These are phyloP conservation scores for Ichthyophthirius multifiliis DNA, from an alignment of 169 alveolate genomes.

Conservation along the genomic window DNA sequence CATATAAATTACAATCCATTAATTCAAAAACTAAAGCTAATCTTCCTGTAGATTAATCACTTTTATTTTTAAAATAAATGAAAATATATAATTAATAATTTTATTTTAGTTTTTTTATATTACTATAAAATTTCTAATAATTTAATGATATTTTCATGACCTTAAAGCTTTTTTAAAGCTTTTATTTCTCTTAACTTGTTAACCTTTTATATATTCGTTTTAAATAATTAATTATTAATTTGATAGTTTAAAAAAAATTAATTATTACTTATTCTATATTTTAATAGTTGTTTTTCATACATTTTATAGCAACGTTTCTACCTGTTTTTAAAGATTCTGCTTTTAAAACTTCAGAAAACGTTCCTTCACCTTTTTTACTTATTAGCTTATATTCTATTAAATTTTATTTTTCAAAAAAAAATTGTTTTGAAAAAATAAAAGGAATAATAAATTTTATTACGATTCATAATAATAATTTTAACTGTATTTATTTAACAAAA, in stretches of 20 bases:
- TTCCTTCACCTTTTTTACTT: conserved; percentile 80
- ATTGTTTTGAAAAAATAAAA: no score
- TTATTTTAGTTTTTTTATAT: not conserved
- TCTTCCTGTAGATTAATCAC: conserved; percentile 73
- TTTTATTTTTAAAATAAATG: not conserved
- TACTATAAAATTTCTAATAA: conserved; percentile 64
- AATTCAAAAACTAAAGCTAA: conserved; percentile 79
- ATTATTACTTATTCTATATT: conserved; percentile 59
- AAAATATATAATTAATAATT: not conserved
- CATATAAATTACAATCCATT: conserved; percentile 83
- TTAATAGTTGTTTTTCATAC: conserved; percentile 72
- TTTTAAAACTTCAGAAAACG: conserved; percentile 81
- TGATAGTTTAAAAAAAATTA: not conserved
- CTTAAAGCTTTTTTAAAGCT: conserved; percentile 52
- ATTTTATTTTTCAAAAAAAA: no score
- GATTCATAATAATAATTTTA: no score
- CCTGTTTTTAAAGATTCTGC: conserved; percentile 69
- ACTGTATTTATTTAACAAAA: no score
- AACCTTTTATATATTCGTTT: conserved; percentile 13
- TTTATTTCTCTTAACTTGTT: conserved; percentile 41
- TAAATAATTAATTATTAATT: not conserved
- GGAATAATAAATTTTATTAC: no score
- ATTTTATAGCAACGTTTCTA: conserved; percentile 77
- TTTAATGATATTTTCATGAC: conserved; percentile 59
- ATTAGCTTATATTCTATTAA: conserved; percentile 62